Conservation (phyloP, 1,139 yeast genomes). For the Candida tropicalis region DNA sequence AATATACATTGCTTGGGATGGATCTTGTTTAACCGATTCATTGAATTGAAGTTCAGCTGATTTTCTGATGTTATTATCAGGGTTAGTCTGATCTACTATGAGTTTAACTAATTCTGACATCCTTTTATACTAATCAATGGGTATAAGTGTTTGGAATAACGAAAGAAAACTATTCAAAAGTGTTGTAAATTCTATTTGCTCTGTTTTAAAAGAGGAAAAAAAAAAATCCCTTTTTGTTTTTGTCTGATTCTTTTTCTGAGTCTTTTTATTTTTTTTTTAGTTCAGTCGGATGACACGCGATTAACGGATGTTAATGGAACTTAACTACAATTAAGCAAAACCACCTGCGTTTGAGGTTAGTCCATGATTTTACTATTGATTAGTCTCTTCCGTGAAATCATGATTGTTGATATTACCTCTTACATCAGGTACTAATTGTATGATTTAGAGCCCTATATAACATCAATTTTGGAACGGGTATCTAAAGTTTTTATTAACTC, state of each 20-base stretch:
- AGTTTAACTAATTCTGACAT: conserved; percentile 20
- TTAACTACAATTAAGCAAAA: not conserved
- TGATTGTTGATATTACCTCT: no score
- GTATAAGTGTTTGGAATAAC: no score
- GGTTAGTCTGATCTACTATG: conserved; percentile 36
- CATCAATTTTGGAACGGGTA: no score
- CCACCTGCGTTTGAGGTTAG: not conserved
- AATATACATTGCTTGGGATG: conserved; percentile 31
- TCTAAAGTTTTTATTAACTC: no score
- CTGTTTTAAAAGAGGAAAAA: no score
- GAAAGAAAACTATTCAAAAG: no score
- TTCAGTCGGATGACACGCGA: not conserved
- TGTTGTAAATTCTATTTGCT: no score
- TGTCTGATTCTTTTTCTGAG: not conserved
- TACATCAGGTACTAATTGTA: no score
- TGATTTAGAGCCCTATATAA: no score
- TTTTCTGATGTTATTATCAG: conserved; percentile 39
- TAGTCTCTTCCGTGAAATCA: no score
- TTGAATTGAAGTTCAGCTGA: conserved; percentile 40
- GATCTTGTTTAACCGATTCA: conserved; percentile 29
- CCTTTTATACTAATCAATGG: no score
- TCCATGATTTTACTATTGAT: not conserved
- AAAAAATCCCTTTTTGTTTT: not conserved
- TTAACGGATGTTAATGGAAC: not conserved
- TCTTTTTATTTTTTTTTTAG: not conserved